Evolutionary conservation across 2,329 filamentous ascomycete species (phyloP).

Genomic region (Neophaeococcomyces mojaviensis): DNA sequence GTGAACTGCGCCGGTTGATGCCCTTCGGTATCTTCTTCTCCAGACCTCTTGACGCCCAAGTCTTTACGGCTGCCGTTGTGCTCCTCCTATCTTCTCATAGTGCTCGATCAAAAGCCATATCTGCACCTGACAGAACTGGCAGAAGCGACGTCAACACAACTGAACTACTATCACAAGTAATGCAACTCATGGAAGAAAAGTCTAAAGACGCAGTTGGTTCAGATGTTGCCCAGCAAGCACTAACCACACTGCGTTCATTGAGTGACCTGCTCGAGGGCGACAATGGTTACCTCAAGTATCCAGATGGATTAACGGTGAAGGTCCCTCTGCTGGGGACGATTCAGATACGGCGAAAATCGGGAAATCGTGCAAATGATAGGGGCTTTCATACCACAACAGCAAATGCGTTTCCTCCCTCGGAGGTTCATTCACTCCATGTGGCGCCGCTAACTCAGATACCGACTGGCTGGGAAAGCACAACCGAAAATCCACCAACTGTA

Average conservation of each 20-base stretch:
- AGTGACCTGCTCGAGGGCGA: conserved; percentile 9
- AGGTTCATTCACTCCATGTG: not conserved
- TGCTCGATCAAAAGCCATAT: not conserved
- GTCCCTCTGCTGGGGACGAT: conserved; percentile 14
- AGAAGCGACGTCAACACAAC: conserved; percentile 2
- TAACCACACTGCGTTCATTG: conserved; percentile 13
- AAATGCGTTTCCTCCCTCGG: not conserved
- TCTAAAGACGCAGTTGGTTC: conserved; percentile 4
- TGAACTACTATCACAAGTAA: conserved; percentile 7
- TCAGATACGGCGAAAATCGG: conserved; percentile 3
- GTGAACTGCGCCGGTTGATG: conserved; percentile 6
- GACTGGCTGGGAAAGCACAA: not conserved
- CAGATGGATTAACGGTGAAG: conserved; percentile 9
- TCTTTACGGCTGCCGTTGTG: conserved; percentile 14
- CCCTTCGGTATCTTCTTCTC: conserved; percentile 13
- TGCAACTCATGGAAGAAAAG: conserved; percentile 13
- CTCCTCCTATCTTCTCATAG: conserved; percentile 13
- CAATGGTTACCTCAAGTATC: not conserved
- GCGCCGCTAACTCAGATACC: not conserved
- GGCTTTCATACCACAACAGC: not conserved
- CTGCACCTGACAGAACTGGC: conserved; percentile 3
- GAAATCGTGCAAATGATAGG: too few relatives aligned
- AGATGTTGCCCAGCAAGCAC: conserved; percentile 10
- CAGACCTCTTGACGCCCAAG: conserved; percentile 13
- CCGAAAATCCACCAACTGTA: not conserved